A percentile compares a stretch with the other conserved stretches of the same genome.
Evolutionary conservation across 176 grass and related monocot genomes (phyloP).

Genomic region (Carex cristatella): DNA sequence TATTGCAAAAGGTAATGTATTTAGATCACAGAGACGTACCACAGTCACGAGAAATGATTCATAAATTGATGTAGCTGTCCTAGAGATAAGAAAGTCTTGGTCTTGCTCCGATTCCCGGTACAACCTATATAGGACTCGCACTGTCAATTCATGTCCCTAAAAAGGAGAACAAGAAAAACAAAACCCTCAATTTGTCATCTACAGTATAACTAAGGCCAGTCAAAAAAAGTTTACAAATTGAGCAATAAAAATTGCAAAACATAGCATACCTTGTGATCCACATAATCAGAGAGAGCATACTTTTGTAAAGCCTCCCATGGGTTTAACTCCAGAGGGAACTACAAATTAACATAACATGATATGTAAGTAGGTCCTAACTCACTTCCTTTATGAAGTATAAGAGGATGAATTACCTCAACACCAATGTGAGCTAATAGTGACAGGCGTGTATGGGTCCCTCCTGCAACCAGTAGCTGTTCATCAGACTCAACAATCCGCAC

Average conservation of each 20-base stretch:
- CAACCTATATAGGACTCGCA: constrained; percentile 86
- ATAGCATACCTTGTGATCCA: constrained; percentile 64
- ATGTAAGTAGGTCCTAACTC: constrained; percentile 3
- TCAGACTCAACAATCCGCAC: constrained; percentile 66
- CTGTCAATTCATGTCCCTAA: constrained; percentile 94
- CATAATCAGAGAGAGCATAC: constrained; percentile 77
- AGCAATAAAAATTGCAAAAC: neutral
- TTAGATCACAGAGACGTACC: constrained; percentile 36
- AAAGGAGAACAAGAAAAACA: constrained; percentile 43
- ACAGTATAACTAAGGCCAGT: neutral
- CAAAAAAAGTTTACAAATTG: constrained; percentile 17
- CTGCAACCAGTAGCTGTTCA: constrained; percentile 55
- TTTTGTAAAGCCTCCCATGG: constrained; percentile 82
- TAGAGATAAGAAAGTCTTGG: constrained; percentile 93
- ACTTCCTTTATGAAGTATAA: constrained; percentile 17
- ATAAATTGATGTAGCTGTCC: constrained; percentile 95
- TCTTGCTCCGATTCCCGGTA: constrained; percentile 90
- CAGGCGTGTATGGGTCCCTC: constrained; percentile 49
- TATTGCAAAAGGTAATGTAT: neutral
- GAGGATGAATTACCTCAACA: constrained; percentile 65
- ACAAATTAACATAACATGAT: constrained; percentile 31
- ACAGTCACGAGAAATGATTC: constrained; percentile 84
- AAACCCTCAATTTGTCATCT: constrained; percentile 16
- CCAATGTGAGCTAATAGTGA: constrained; percentile 78
- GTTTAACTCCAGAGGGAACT: constrained; percentile 91